Conservation (phyloP, 345 rosid species). For the Brassica nigra region DNA sequence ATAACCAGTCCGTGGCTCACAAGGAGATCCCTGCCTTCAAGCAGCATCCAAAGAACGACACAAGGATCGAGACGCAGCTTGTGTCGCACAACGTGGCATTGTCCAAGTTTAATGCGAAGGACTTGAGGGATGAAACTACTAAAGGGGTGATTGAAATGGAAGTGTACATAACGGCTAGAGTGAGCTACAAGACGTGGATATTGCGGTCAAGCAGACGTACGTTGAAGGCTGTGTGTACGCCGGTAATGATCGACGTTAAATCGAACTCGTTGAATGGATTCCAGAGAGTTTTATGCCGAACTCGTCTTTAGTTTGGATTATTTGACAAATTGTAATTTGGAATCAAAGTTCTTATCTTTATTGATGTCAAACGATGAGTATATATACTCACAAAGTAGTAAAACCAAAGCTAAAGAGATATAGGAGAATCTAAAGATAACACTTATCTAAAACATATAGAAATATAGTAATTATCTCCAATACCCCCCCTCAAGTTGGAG, state of each 20-base stretch:
- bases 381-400: no score
- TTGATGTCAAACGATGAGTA: no score
- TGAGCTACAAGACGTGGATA: slow-evolving; percentile 65
- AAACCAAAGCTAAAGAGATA: no score
- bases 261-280: slow-evolving; percentile 45
- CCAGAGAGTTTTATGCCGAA: slow-evolving; percentile 46
- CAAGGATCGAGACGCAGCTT: slow-evolving; percentile 52
- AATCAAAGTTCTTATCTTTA: no score
- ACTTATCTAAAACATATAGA: no score
- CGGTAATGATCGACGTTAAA: slow-evolving; percentile 49
- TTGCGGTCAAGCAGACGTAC: slow-evolving; percentile 55
- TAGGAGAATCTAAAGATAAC: no score
- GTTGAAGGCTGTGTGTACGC: slow-evolving; percentile 51
- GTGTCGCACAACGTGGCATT: slow-evolving; percentile 55
- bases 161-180: slow-evolving; percentile 55
- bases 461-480: no score
- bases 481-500: no score
- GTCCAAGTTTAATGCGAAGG: slow-evolving; percentile 43
- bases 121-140: slow-evolving; percentile 47
- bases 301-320: slow-evolving; percentile 45
- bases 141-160: slow-evolving; percentile 54
- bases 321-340: no score
- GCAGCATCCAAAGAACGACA: slow-evolving; percentile 63
- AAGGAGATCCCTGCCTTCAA: slow-evolving; percentile 54
- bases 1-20: slow-evolving; percentile 63